Evolutionary conservation across 2,329 filamentous ascomycete genomes (phyloP).

Genomic region (Penicillium sp.): DNA sequence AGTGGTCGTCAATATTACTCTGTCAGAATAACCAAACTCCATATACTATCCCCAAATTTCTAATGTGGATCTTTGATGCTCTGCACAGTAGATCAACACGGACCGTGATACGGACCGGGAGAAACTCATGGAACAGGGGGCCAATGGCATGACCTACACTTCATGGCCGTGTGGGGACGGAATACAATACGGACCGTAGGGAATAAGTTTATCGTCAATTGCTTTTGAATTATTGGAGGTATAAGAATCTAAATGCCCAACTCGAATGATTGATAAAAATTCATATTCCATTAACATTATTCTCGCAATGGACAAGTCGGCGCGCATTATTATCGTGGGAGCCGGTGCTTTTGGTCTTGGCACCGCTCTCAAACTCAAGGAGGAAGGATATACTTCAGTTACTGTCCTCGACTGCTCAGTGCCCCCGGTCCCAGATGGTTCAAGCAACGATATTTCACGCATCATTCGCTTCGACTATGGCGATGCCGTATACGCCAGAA

Average conservation of each 20-base stretch:
- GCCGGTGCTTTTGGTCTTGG: conserved; percentile 65
- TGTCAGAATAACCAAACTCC: too few species aligned
- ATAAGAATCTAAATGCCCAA: background rate
- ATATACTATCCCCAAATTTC: too few species aligned
- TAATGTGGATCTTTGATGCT: too few species aligned
- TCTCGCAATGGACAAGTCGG: conserved; percentile 20
- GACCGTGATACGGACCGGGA: background rate
- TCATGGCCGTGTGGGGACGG: background rate
- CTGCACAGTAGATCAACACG: background rate
- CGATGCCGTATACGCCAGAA: conserved; percentile 68
- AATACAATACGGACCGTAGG: background rate
- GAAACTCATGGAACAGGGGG: background rate
- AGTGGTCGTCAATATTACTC: too few species aligned
- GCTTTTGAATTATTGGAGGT: background rate
- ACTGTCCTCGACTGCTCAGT: conserved; percentile 35
- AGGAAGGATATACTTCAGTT: conserved; percentile 29
- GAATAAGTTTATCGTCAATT: background rate
- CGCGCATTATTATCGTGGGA: conserved; percentile 50
- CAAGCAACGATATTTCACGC: conserved; percentile 42
- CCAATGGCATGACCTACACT: background rate
- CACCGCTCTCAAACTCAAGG: conserved; percentile 39
- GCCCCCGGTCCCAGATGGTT: conserved; percentile 39
- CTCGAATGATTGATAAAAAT: too few species aligned
- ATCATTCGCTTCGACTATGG: conserved; percentile 63
- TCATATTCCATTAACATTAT: too few species aligned